These are phyloP conservation scores for Lactuca saligna DNA, from an alignment of 129 eudicot genomes.

Conservation along the genomic window DNA sequence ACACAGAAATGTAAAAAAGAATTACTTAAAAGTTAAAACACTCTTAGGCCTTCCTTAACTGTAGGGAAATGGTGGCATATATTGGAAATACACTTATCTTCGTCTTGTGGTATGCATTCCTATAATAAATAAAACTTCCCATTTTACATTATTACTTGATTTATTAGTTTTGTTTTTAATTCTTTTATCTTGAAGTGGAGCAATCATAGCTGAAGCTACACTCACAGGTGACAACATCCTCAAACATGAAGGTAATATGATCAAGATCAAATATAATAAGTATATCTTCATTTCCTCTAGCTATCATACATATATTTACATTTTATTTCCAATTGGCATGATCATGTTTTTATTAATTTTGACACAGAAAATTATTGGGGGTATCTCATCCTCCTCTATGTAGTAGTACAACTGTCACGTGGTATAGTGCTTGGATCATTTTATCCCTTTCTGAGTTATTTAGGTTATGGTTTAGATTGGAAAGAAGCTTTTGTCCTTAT, in stretches of 20 bases:
- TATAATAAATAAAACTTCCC: neutral
- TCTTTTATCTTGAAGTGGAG: slow-evolving; percentile 62
- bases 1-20: too few relatives aligned
- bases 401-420: slow-evolving; percentile 70
- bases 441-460: slow-evolving; percentile 65
- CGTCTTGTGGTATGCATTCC: slow-evolving; percentile 67
- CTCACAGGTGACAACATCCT: slow-evolving; percentile 58
- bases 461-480: slow-evolving; percentile 97
- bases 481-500: slow-evolving; percentile 80
- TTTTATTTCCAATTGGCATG: too few relatives aligned
- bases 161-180: neutral
- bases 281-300: too few relatives aligned
- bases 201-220: slow-evolving; percentile 90
- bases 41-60: slow-evolving; percentile 16
- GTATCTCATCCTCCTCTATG: slow-evolving; percentile 77
- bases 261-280: too few relatives aligned
- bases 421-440: slow-evolving; percentile 61
- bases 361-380: slow-evolving; percentile 80
- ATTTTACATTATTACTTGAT: neutral
- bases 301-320: too few relatives aligned
- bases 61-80: slow-evolving; percentile 98
- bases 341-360: slow-evolving; percentile 6
- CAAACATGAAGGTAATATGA: slow-evolving; percentile 51
- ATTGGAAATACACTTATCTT: slow-evolving; percentile 91
- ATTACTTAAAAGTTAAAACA: too few relatives aligned